These are phyloP conservation scores for Castanospermum australe DNA, from an alignment of 306 rosid genomes.

Conservation along the genomic window DNA sequence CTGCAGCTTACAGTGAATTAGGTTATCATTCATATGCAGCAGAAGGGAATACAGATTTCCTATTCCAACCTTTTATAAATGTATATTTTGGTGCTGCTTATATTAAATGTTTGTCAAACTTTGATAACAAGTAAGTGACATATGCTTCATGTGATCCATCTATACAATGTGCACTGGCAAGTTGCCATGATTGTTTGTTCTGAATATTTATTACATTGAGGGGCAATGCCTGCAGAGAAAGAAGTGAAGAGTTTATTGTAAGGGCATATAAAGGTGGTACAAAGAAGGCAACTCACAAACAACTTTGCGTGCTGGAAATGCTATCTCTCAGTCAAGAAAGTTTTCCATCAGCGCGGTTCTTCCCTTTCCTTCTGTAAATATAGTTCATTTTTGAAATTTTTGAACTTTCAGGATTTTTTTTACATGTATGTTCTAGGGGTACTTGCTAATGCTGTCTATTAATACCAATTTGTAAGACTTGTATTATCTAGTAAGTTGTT, in stretches of 20 bases:
- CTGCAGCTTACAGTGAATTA: slow-evolving; percentile 54
- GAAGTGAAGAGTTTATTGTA: slow-evolving; percentile 81
- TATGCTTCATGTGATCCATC: neutral
- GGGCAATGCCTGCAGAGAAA: slow-evolving; percentile 56
- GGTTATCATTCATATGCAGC: slow-evolving; percentile 49
- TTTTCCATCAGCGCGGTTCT: slow-evolving; percentile 66
- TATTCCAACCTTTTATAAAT: slow-evolving; percentile 65
- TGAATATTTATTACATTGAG: slow-evolving; percentile 16
- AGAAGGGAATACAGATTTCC: slow-evolving; percentile 38
- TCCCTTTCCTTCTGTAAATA: slow-evolving; percentile 15
- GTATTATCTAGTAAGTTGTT: neutral
- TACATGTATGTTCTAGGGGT: neutral
- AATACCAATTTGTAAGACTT: neutral
- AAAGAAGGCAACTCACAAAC: slow-evolving; percentile 80
- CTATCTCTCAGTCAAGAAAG: slow-evolving; percentile 69
- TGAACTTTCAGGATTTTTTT: neutral
- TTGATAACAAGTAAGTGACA: slow-evolving; percentile 60
- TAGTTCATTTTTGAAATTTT: neutral
- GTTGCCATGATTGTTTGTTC: slow-evolving; percentile 6
- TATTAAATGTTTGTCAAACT: slow-evolving; percentile 67
- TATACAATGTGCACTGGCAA: neutral
- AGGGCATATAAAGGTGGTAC: slow-evolving; percentile 89
- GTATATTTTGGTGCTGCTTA: slow-evolving; percentile 83
- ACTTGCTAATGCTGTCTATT: neutral
- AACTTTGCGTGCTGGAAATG: slow-evolving; percentile 76